Base-by-base conservation (phyloP, 345 rosid genomes). In the Cardamine resedifolia region DNA sequence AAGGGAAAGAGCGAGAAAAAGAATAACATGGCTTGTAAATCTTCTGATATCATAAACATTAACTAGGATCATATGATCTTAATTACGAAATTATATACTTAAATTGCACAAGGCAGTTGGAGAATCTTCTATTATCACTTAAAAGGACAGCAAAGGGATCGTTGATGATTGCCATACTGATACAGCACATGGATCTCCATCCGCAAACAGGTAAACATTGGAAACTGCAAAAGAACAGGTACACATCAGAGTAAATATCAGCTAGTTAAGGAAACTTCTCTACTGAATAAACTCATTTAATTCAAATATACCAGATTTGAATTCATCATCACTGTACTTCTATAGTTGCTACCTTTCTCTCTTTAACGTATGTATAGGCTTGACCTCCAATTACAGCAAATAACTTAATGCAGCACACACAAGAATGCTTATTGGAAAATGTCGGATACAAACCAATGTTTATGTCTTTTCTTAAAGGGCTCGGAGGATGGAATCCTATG, bases 391-490 rank as follows among this genome's bases (percentile, higher is more conserved):
- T 71, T 53, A 53, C 77, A 72, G 38, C 27, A 52, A 53, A 63
- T 63, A 19, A 66, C 64, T 44, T 23, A 64, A 31, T n/a, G 71
- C 38, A 58, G 56, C 70, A 20, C 26, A 7, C 26, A 12, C 44
- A 26, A 33, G 8, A 23, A 58, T 26, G 61, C 26, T 85, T 85
- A 81, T 84, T 82, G 58, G 81, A 77, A 77, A 88, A 83, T 75
- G 85, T 38, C 85, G 62, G 91, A 85, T 68, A 87, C 87, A 68
- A 85, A 80, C 96, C 85, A 81, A 66, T 79, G 57, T 86, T 84
- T 86, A 66, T 64, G 85, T 41, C 75, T 86, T 39, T 87, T 85
- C 97, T 88, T 79, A 90, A 77, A 33, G 89, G 90, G 75, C 88
- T 83, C 16, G 85, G 83, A 67, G 88, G 86, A 81, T 85, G 90